Conservation (phyloP, 164 flowering plant genomes). For the Vitis amurensis region DNA sequence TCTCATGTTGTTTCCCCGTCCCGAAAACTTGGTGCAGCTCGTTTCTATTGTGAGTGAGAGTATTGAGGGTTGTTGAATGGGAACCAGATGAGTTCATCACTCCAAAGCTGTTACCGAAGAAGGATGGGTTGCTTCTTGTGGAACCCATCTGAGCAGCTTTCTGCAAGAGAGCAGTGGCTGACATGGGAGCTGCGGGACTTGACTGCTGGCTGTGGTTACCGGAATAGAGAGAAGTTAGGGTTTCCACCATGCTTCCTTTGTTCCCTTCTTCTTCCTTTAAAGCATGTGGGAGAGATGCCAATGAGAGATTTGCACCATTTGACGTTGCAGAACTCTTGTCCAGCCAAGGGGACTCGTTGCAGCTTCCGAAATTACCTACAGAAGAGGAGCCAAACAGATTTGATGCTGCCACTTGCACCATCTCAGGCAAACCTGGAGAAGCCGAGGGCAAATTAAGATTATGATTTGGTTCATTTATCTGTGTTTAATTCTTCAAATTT, state of each 20-base stretch:
- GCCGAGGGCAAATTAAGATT: not conserved
- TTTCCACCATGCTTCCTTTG: slow-evolving; percentile 16
- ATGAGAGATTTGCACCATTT: slow-evolving; percentile 21
- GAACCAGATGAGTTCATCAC: slow-evolving; percentile 26
- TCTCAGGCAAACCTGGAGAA: slow-evolving; percentile 25
- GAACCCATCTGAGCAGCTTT: slow-evolving; percentile 56
- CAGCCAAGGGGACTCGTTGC: slow-evolving; percentile 9
- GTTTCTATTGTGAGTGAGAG: not conserved
- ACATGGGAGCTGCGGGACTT: slow-evolving; percentile 31
- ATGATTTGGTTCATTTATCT: not conserved
- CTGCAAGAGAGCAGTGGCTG: slow-evolving; percentile 49
- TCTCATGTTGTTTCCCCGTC: slow-evolving; percentile 5
- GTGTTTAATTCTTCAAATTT: too few relatives aligned
- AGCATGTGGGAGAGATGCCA: slow-evolving; percentile 13
- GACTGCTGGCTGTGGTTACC: slow-evolving; percentile 17
- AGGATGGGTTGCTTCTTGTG: slow-evolving; percentile 27
- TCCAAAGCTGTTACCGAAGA: slow-evolving; percentile 13
- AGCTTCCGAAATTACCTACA: slow-evolving; percentile 16
- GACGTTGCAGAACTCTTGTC: slow-evolving; percentile 8
- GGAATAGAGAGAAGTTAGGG: slow-evolving; percentile 14
- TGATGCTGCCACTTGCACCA: slow-evolving; percentile 20
- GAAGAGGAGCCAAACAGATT: slow-evolving; percentile 27
- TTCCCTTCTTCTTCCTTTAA: slow-evolving; percentile 13
- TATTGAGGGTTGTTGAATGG: not conserved
- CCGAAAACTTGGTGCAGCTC: slow-evolving; percentile 13